These are phyloP conservation scores for Pseudozyma thailandica DNA, from an alignment of 1,284 basidiomycete genomes.

Conservation along the genomic window DNA sequence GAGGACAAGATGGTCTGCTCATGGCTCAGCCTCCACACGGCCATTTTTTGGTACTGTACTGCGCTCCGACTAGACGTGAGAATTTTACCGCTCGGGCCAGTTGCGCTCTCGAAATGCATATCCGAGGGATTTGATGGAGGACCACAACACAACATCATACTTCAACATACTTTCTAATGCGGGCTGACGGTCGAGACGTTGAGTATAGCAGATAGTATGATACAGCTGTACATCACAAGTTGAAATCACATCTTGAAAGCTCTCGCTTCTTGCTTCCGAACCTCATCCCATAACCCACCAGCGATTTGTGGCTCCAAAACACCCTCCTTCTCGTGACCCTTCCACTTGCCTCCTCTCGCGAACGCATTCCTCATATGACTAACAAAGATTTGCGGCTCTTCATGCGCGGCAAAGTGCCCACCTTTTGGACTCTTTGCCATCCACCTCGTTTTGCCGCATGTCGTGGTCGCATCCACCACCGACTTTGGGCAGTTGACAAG, in stretches of 20 bases:
- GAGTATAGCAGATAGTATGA: too few relatives aligned
- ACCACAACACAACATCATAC: too few relatives aligned
- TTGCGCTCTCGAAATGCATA: too few relatives aligned
- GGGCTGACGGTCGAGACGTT: too few relatives aligned
- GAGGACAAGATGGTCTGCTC: too few relatives aligned
- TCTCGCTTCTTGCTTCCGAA: conserved; percentile 32
- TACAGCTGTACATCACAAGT: background rate
- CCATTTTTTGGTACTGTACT: too few relatives aligned
- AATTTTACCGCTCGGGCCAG: too few relatives aligned
- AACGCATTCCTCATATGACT: conserved; percentile 56
- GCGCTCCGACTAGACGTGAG: too few relatives aligned
- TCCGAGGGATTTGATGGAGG: too few relatives aligned
- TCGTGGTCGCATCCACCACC: conserved; percentile 41
- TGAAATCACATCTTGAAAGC: conserved; percentile 38
- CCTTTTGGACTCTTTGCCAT: conserved; percentile 39
- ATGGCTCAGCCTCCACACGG: too few relatives aligned
- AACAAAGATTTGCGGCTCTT: conserved; percentile 51
- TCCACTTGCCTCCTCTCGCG: conserved; percentile 32
- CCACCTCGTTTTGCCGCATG: conserved; percentile 40
- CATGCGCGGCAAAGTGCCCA: conserved; percentile 59
- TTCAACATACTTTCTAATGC: too few relatives aligned
- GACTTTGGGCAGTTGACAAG: conserved; percentile 48
- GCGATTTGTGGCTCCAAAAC: conserved; percentile 28
- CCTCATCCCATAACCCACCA: conserved; percentile 52
- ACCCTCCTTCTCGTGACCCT: conserved; percentile 26